phyloP scores from a whole-genome alignment of 2,329 filamentous ascomycete genomes.

The Epichloe brachyelytri region DNA sequence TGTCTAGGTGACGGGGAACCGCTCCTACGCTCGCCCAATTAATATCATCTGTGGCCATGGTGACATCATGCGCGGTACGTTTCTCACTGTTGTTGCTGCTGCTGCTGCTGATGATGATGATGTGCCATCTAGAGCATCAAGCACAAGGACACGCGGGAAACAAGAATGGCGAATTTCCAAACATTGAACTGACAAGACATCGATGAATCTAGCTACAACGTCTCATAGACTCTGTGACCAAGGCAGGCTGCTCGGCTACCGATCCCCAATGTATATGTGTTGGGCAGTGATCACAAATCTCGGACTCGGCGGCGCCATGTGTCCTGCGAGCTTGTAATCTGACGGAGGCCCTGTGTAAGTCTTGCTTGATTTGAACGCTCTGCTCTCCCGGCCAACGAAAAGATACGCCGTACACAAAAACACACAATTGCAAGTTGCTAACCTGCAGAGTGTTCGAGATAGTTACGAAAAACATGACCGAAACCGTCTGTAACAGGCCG shows the following conservation, averaged over 20 bases:
- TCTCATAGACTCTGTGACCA: not conserved
- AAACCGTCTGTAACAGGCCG: constrained; percentile 1
- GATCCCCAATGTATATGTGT: constrained; percentile 24
- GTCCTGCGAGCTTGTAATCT: constrained; percentile 12
- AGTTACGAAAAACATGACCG: constrained; percentile 4
- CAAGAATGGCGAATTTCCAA: not conserved
- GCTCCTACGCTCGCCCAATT: not conserved
- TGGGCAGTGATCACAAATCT: constrained; percentile 11
- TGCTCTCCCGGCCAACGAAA: not conserved
- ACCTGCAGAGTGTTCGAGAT: not conserved
- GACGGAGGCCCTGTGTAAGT: constrained; percentile 15
- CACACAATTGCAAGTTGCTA: not conserved
- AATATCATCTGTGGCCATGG: not conserved
- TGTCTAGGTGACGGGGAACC: not conserved
- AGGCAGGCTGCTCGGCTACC: constrained; percentile 7
- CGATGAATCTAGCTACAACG: not conserved
- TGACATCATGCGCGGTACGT: constrained; percentile 1
- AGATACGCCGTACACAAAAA: not conserved
- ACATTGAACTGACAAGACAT: not conserved
- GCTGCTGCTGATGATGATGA: too few species aligned
- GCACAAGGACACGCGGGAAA: too few species aligned
- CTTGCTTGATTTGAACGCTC: too few species aligned
- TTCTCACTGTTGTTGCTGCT: not conserved
- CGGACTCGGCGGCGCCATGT: constrained; percentile 11
- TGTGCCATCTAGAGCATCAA: too few species aligned